Evolutionary conservation across 2,329 filamentous ascomycete species (phyloP), one percentile per base, ranked within the genome.

Genomic region (Diaporthe aspalathi): DNA sequence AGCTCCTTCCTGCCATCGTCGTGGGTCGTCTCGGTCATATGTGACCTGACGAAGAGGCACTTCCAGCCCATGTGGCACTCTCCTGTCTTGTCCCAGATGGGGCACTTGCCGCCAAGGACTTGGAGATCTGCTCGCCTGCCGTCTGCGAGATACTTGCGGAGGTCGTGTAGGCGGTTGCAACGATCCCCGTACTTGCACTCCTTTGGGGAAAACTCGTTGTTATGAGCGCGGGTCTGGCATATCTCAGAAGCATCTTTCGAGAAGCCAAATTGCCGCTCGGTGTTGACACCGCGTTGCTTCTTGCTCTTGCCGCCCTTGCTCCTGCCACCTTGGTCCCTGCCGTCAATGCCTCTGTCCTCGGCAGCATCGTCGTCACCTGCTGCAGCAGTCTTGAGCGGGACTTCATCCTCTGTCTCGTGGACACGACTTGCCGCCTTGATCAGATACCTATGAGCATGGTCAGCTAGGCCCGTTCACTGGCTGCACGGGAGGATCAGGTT

Each of bases 21-120:
- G 24, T 86, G 90, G 74, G 93, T 89, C 29, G 93, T 82, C 82
- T 98, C 95, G 73, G 91, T 87, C 76, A 94, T 96, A 82, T 99
- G 96, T 74, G 94, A 97, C 74, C 88, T 88, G 43, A 94, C 92
- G 78, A 98, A 97, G 27, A 95, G 92, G 80, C 96, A 99, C 80
- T 95, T 97, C 95, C 95, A 99, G 7, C 96, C 96, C 17, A 92
- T 89, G 62, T 89, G 87, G 77, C 96, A 99, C 73, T 86, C 89
- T 16, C 95, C 95, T 74, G 92, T 89, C 20, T 86, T 85, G 75
- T 93, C 91, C 80, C 90, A 98, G 11, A 97, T 88, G 0, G 95
- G 95, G 78, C 96, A 99, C 73, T 92, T 86, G 8, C 93, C 92
- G 52, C 86, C 87, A 77, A 97, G 92, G 0, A 92, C 94, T 6